Evolutionary conservation across 2,329 filamentous ascomycete species (phyloP).

Genomic region (Trichoderma arundinaceum): DNA sequence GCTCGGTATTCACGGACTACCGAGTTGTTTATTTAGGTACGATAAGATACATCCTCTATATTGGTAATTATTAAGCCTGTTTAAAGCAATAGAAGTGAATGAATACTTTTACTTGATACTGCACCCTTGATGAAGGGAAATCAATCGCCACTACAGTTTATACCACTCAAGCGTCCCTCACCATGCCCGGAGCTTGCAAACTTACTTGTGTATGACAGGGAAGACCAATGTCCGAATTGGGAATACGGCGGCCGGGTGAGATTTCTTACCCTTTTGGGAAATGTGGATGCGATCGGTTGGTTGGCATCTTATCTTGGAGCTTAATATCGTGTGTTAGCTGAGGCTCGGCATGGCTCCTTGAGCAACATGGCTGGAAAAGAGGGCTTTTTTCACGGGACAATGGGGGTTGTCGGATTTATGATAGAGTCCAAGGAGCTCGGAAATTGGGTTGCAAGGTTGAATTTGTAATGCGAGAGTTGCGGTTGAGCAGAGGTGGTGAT

Average conservation of each 20-base stretch:
- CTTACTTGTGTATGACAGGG: background rate
- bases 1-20: too few species aligned
- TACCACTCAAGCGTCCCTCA: too few species aligned
- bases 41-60: too few species aligned
- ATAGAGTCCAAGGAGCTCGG: background rate
- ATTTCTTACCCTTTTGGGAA: background rate
- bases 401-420: background rate
- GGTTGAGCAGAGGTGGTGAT: background rate
- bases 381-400: background rate
- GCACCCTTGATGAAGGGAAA: too few species aligned
- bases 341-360: background rate
- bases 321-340: background rate
- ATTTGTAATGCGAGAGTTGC: background rate
- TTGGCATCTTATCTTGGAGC: background rate
- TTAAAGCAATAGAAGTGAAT: too few species aligned
- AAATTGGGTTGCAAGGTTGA: background rate
- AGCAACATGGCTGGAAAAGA: too few species aligned
- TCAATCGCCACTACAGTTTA: too few species aligned
- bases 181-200: too few species aligned
- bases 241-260: background rate
- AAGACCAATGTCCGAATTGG: slow-evolving; percentile 4
- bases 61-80: too few species aligned
- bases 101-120: too few species aligned
- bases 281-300: background rate
- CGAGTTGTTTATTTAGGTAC: too few species aligned